Evolutionary conservation across 345 rosid genomes (phyloP), one percentile per base, ranked within the genome.

Genomic region (Hibiscus trionum): DNA sequence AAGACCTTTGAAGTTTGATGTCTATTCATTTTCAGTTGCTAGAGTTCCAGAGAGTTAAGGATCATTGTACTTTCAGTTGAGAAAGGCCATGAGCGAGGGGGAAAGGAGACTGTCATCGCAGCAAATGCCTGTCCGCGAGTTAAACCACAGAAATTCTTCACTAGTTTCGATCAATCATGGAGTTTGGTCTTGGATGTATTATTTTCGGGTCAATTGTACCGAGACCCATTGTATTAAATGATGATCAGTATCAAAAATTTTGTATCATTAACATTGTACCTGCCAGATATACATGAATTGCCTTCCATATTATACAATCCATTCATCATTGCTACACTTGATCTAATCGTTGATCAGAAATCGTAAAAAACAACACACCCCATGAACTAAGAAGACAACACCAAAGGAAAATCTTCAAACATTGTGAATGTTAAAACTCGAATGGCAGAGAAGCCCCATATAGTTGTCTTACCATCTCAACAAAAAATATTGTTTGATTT

Each of bases 401-500:
- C 16, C 52, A 2, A 7, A 39, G 44, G 24, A 39, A 64, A 42
- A 64, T 50, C 56, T 5, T 7, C 15, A 15, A 14, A 7, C 44
- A 39, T 39, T 7, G 10, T 19, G n/a, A 64, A 64, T 7, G 7
- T 39, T 39, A 14, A 49, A 21, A 50, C 47, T 65, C 53, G 7
- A 42, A 42, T 42, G 21, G 56, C 64, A 50, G 46, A 55, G 59
- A 67, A 52, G 27, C 64, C 39, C 61, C 17, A 14, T 16, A 10
- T n/a, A 24, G 46, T 14, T 49, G 53, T 49, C 68, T 89, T 83
- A 91, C 76, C 90, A 83, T 82, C 15, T 49, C 53, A 49, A 49
- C 16, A 49, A 12, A 49, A 49, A 49, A 49, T 19, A 50, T 16
- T 50, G 56, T 50, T 50, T 16, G 56, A 16, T 50, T 50, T 50